Evolutionary conservation across 805 yeast species (phyloP).

Genomic region (Wickerhamomyces hampshirensis): DNA sequence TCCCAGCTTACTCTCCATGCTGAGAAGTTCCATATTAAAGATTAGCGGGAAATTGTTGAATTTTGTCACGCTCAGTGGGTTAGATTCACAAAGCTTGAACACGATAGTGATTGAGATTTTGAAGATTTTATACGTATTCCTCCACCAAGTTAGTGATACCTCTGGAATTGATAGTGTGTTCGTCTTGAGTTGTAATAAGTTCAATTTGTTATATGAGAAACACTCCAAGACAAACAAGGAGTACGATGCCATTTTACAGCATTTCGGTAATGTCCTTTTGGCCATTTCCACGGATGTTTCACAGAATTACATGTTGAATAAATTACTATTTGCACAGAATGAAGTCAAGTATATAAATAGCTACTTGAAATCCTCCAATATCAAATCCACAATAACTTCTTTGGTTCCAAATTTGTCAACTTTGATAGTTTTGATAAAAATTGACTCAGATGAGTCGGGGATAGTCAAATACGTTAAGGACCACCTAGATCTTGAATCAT

Average conservation of each 20-base stretch:
- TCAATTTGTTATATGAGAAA: slow-evolving; percentile 19
- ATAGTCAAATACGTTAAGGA: slow-evolving; percentile 14
- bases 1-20: slow-evolving; percentile 5
- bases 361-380: not conserved
- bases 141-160: slow-evolving; percentile 22
- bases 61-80: slow-evolving; percentile 21
- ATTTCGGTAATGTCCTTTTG: slow-evolving; percentile 24
- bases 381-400: slow-evolving; percentile 3
- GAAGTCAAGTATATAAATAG: slow-evolving; percentile 17
- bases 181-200: slow-evolving; percentile 26
- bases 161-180: slow-evolving; percentile 23
- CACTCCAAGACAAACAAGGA: slow-evolving; percentile 9
- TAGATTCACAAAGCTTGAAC: slow-evolving; percentile 17
- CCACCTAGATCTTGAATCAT: slow-evolving; percentile 8
- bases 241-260: slow-evolving; percentile 24
- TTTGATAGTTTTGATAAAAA: slow-evolving; percentile 15
- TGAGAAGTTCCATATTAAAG: slow-evolving; percentile 15
- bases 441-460: slow-evolving; percentile 31
- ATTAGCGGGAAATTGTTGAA: slow-evolving; percentile 22
- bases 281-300: slow-evolving; percentile 19
- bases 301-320: slow-evolving; percentile 25
- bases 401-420: slow-evolving; percentile 16
- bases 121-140: slow-evolving; percentile 22
- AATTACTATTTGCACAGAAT: slow-evolving; percentile 18
- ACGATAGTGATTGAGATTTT: slow-evolving; percentile 24